Conservation (phyloP, 129 eudicot species). For the Arctium lappa region DNA sequence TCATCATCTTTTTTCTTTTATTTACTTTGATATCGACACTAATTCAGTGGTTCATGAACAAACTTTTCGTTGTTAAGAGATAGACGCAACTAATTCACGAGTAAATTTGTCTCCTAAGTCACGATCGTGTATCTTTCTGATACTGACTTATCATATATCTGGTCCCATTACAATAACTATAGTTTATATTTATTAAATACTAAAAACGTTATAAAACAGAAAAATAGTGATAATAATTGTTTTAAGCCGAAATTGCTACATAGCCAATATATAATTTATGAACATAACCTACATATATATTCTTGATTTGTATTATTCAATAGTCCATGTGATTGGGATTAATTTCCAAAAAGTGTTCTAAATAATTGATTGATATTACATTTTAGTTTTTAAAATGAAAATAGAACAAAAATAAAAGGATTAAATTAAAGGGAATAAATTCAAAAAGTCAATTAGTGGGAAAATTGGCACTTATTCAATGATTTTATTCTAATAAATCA, state of each 20-base stretch:
- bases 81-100: neutral
- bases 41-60: neutral
- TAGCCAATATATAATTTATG: no score
- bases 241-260: no score
- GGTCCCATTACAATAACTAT: neutral
- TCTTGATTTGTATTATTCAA: neutral
- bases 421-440: slow-evolving; percentile 1
- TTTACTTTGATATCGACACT: neutral
- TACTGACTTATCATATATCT: neutral
- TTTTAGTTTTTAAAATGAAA: neutral
- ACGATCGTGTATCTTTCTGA: neutral
- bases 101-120: no score
- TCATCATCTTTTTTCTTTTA: neutral
- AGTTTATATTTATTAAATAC: neutral
- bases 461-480: slow-evolving; percentile 3
- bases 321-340: neutral
- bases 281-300: neutral
- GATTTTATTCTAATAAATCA: slow-evolving; percentile 16
- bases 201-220: no score
- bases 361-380: neutral
- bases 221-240: no score
- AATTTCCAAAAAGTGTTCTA: neutral
- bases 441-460: neutral
- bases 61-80: neutral
- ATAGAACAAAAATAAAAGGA: neutral